Conservation (phyloP, 805 yeast genomes). For the Yamadazyma scolyti region DNA sequence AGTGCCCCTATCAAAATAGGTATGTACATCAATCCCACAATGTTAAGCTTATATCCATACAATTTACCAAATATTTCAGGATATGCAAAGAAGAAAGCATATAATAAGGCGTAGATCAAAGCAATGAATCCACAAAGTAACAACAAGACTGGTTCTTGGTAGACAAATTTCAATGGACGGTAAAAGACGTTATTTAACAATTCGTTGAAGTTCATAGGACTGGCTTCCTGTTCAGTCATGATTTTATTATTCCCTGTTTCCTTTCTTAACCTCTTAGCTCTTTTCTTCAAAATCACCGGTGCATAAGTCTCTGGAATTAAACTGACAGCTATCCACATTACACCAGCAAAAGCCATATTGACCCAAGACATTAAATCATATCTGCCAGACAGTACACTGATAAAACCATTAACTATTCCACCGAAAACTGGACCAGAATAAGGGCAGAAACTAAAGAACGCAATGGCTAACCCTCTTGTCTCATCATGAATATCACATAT, state of each 20-base stretch:
- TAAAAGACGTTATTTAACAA: conserved; percentile 67
- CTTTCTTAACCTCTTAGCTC: conserved; percentile 65
- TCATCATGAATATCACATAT: conserved; percentile 83
- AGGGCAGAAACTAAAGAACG: conserved; percentile 88
- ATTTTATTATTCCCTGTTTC: conserved; percentile 80
- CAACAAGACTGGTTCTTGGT: conserved; percentile 82
- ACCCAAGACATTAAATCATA: conserved; percentile 82
- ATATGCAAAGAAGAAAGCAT: conserved; percentile 93
- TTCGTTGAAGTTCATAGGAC: conserved; percentile 65
- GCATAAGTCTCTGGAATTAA: conserved; percentile 88
- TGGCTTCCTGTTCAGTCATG: conserved; percentile 91
- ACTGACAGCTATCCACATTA: conserved; percentile 64
- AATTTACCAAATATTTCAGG: conserved; percentile 82
- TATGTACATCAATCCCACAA: conserved; percentile 81
- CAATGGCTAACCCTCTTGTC: conserved; percentile 85
- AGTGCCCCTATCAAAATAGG: conserved; percentile 88
- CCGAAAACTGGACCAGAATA: conserved; percentile 92
- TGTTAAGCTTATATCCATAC: conserved; percentile 73
- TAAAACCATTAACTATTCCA: conserved; percentile 84
- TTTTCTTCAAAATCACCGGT: conserved; percentile 67
- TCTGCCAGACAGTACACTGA: conserved; percentile 65
- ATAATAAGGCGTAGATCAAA: conserved; percentile 81
- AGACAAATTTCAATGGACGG: conserved; percentile 75
- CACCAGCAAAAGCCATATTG: conserved; percentile 88
- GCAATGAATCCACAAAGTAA: conserved; percentile 84